Conservation (phyloP, 164 flowering plant genomes). For the Macadamia tetraphylla region DNA sequence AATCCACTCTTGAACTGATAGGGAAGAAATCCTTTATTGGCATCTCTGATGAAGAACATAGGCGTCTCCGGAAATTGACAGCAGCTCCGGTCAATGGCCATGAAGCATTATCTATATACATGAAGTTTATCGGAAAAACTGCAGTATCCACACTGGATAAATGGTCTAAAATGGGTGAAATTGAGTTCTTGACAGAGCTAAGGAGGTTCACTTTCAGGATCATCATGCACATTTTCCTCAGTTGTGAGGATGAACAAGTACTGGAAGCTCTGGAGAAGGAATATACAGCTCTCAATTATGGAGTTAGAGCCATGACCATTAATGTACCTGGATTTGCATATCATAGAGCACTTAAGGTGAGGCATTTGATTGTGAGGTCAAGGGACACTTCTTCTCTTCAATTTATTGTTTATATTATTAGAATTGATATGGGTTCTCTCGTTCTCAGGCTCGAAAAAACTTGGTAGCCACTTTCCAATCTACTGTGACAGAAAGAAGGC, state of each 20-base stretch:
- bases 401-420: neutral
- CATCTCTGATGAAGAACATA: slow-evolving; percentile 71
- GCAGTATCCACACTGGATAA: slow-evolving; percentile 48
- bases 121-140: slow-evolving; percentile 47
- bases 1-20: slow-evolving; percentile 55
- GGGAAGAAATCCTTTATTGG: slow-evolving; percentile 72
- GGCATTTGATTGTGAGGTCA: neutral
- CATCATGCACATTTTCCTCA: slow-evolving; percentile 72
- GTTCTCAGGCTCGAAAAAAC: slow-evolving; percentile 64
- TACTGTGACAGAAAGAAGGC: slow-evolving; percentile 45
- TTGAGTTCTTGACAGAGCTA: slow-evolving; percentile 77
- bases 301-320: slow-evolving; percentile 88
- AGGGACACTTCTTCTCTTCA: neutral
- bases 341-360: slow-evolving; percentile 78
- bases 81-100: slow-evolving; percentile 83
- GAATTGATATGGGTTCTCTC: neutral
- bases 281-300: slow-evolving; percentile 63
- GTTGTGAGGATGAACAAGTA: slow-evolving; percentile 54
- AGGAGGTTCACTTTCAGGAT: slow-evolving; percentile 80
- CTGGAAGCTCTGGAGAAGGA: slow-evolving; percentile 70
- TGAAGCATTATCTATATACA: slow-evolving; percentile 60
- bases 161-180: slow-evolving; percentile 59
- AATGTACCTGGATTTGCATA: slow-evolving; percentile 90
- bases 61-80: slow-evolving; percentile 61
- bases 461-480: slow-evolving; percentile 63